Evolutionary conservation across 768 basidiomycete genomes (phyloP), one percentile per base, ranked within the genome.

Genomic region (Boletus patriciae): DNA sequence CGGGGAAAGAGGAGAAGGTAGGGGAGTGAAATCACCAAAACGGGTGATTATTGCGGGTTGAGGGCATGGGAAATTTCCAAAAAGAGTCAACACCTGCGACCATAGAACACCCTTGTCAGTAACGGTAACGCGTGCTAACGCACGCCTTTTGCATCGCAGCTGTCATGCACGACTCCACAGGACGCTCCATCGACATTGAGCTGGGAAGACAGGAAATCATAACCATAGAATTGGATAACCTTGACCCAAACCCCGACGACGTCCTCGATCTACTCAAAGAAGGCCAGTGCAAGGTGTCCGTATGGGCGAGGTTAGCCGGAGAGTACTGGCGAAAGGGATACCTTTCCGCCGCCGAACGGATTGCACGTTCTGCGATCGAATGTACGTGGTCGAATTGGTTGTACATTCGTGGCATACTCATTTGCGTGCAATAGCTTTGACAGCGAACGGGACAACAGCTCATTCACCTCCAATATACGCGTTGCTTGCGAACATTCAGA

Each of bases 271-370:
- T 94, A 4, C 70, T 94, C 46, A 82, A 79, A 55, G 86, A 90
- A 31, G 87, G 87, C 0, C 83, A 86, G 53, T 90, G 87, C 52
- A 84, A 77, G 57, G 83, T 85, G 18, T 83, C 81, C 68, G 83
- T 88, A 12, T 95, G 92, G 92, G 85, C 89, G 2, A 85, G 84
- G 59, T 78, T 95, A 21, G 92, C 93, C 10, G 85, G 84, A 16
- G 94, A 95, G 73, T 95, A 96, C 66, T 93, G 92, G 89, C 76
- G 88, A 59, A 81, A 85, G 62, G 90, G 88, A 0, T 81, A 85
- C 60, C 74, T 90, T 47, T 83, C 85, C 25, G 86, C 84, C 9
- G 93, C 93, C 13, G 88, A 94, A 70, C 83, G 82, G 61, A 87
- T 95, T 46, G 85, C 87, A 29, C 72, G 76, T 33, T 78, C 81